These are phyloP conservation scores for Arthrobotrys sinensis DNA, from an alignment of 2,329 filamentous ascomycete genomes.

Conservation along the genomic window DNA sequence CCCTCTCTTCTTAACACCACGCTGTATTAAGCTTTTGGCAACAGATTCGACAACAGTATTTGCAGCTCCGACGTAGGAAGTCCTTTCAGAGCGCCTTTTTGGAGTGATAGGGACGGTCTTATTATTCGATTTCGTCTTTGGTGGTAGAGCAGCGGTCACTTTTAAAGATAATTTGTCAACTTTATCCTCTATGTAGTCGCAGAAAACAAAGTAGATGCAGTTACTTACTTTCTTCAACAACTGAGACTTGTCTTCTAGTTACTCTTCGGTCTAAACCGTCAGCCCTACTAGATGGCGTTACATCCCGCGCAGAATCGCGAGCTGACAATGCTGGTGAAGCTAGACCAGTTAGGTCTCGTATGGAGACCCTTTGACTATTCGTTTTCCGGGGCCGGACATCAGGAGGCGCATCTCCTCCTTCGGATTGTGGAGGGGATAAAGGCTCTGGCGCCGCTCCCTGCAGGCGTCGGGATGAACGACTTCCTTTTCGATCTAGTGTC, in stretches of 20 bases:
- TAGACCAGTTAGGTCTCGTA: neutral
- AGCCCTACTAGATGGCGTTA: neutral
- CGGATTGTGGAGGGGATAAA: slow-evolving; percentile 28
- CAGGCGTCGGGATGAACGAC: slow-evolving; percentile 38
- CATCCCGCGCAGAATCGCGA: neutral
- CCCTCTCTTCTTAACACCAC: neutral
- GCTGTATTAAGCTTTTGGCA: too few relatives aligned
- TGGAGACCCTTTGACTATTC: neutral
- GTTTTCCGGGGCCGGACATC: neutral
- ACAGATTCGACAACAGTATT: neutral
- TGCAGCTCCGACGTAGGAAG: neutral
- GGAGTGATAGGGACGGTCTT: neutral
- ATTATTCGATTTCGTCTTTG: neutral
- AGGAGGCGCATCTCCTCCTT: neutral
- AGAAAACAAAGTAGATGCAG: neutral
- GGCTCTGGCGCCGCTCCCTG: slow-evolving; percentile 13
- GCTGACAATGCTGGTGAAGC: slow-evolving; percentile 1
- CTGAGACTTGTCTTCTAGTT: slow-evolving; percentile 9
- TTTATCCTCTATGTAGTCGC: neutral
- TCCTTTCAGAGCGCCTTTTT: slow-evolving; percentile 1
- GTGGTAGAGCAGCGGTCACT: neutral
- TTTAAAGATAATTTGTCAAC: neutral
- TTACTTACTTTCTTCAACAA: neutral
- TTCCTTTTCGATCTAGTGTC: slow-evolving; percentile 9
- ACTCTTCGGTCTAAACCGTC: neutral